Evolutionary conservation across 2,329 filamentous ascomycete genomes (phyloP).

Genomic region (Amphichorda felina): DNA sequence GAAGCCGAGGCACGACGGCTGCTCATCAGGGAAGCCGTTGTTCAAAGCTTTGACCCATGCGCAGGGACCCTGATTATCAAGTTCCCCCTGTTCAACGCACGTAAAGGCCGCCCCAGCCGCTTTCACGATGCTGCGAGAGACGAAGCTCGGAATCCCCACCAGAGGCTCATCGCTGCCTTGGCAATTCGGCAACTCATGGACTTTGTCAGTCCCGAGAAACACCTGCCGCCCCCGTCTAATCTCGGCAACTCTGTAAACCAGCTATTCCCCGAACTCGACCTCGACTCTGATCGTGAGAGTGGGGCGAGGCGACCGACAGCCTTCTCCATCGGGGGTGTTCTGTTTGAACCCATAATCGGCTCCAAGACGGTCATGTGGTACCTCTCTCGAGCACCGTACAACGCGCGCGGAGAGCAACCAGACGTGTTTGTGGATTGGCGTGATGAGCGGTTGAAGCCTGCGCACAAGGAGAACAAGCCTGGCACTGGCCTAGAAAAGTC

Average conservation of each 20-base stretch:
- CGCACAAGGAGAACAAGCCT: not conserved
- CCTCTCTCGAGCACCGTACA: constrained; percentile 33
- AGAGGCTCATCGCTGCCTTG: constrained; percentile 31
- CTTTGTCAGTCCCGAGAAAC: constrained; percentile 36
- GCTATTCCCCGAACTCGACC: constrained; percentile 33
- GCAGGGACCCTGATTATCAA: constrained; percentile 34
- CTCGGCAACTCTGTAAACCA: constrained; percentile 32
- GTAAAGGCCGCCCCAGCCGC: not conserved
- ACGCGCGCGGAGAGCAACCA: constrained; percentile 11
- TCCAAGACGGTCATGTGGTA: constrained; percentile 22
- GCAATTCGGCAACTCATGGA: constrained; percentile 34
- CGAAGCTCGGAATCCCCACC: constrained; percentile 16
- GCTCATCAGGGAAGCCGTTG: constrained; percentile 32
- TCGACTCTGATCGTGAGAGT: constrained; percentile 1
- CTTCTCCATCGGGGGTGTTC: constrained; percentile 26
- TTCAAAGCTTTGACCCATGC: constrained; percentile 33
- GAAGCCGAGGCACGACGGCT: constrained; percentile 42
- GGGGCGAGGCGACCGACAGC: constrained; percentile 15
- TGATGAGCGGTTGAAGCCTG: not conserved
- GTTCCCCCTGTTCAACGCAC: constrained; percentile 22
- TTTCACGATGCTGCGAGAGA: constrained; percentile 9
- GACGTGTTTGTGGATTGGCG: not conserved
- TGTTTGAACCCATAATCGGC: constrained; percentile 20
- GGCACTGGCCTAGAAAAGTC: not conserved
- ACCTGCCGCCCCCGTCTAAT: constrained; percentile 26